Base-by-base conservation (phyloP, 2,329 filamentous ascomycete species). In the Nectriaceae sp. region DNA sequence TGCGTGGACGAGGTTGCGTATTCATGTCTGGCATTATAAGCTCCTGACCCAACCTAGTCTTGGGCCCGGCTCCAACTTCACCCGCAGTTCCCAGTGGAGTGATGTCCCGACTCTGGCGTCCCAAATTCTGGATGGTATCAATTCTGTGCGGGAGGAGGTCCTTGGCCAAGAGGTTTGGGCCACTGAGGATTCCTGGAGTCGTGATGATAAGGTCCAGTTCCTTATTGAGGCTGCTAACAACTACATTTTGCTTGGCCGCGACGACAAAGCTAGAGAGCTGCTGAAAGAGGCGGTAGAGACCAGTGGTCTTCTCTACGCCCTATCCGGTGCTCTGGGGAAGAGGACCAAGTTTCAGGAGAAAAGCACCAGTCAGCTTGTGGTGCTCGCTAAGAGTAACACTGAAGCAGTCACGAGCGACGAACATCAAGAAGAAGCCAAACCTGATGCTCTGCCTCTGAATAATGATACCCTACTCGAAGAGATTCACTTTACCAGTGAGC, bases 401-500 rank as follows among this genome's bases (percentile, higher is more conserved):
- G 59, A 56, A 2, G 46, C 61, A 4, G 57, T 52, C 5, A 55
- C 48, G 4, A 52, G 50, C 4, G 54, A 52, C 20, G 55, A 63
- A 4, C 59, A 26, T 3, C 62, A 61, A 40, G 55, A 60, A 0
- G 53, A 61, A 2, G 59, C 62, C 1, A 73, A 71, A 20, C 90
- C 91, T 0, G 80, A 87, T 58, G 85, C 87, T 3, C 68, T 97
- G 13, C 80, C 88, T 29, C 74, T 97, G 3, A 95, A 97, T 63
- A 89, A 99, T 60, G 94, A 99, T 65, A 97, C 94, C 0, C 77
- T 99, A 0, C 77, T 97, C 2, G 94, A 99, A 66, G 82, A 84
- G 3, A 93, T 99, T 33, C 79, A 87, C 1, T 99, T 97, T 63
- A 80, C 83, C 1, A 80, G 84, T 46, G 73, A 77, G 4, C 65